Evolutionary conservation across 139 green algal genomes (phyloP), one percentile per base, ranked within the genome.

Genomic region (Haematococcus lacustris): DNA sequence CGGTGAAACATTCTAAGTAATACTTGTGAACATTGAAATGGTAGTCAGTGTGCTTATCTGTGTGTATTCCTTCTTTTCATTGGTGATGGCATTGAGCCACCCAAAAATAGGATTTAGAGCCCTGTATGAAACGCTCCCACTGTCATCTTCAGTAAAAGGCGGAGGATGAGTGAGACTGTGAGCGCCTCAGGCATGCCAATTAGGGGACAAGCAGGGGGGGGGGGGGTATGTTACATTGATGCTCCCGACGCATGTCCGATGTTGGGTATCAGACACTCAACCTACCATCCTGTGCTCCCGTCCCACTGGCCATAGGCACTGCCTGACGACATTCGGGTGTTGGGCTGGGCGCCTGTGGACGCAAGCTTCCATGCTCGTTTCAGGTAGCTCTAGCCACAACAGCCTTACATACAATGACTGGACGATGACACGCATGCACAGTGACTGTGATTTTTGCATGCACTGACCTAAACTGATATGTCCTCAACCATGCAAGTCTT

Each of bases 271-370:
- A 43, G 32, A 41, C 7, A 3, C n/a, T 73, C 2, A 17, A 33
- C 33, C 53, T 28, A 67, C 33, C 33, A 2, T 26, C 13, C 3
- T 9, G 2, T 51, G 43, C 51, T 7, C 33, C 4, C 33, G 9
- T 41, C 7, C 9, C 33, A 28, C 32, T 34, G 17, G 25, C 23
- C 32, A 28, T 33, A 71, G 72, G 47, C 41, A 28, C 67, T 72
- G 7, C 67, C 67, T 32, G 35, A 51, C 28, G 67, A 72, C 28
- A 72, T 72, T 32, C 70, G 50, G 33, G 30, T 76, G 39, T 75
- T 93, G 38, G 90, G 87, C 26, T 98, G 94, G 94, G 57, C 81
- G 0, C 74, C 84, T 26, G 87, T 92, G 61, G 53, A 71, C 2
- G 21, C 77, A 1, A 75, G 76, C 40, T 98, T 98, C 82, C 92